Conservation (phyloP, 2,329 filamentous ascomycete genomes). For the Onygenales sp. region DNA sequence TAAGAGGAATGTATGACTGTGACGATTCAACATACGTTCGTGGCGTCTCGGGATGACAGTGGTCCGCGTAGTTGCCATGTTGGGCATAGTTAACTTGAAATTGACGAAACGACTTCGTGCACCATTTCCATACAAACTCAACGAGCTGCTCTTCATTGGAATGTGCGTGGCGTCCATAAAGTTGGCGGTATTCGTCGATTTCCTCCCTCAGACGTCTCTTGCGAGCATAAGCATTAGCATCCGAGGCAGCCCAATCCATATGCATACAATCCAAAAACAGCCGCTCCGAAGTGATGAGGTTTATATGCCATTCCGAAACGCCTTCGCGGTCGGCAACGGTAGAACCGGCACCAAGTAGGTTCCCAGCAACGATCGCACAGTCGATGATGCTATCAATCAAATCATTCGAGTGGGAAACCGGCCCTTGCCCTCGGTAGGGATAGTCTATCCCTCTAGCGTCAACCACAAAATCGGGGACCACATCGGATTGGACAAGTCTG, state of each 20-base stretch:
- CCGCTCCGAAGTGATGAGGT: conserved; percentile 13
- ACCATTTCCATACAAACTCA: conserved; percentile 17
- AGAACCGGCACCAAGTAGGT: conserved; percentile 26
- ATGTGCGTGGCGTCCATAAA: neutral
- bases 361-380: conserved; percentile 25
- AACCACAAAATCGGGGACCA: conserved; percentile 10
- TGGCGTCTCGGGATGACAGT: neutral
- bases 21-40: neutral
- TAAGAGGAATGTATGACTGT: neutral
- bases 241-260: conserved; percentile 20
- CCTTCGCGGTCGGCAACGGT: conserved; percentile 20
- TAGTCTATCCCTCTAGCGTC: conserved; percentile 14
- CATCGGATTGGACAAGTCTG: neutral
- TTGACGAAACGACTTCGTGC: conserved; percentile 19
- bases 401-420: conserved; percentile 12
- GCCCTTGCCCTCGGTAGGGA: conserved; percentile 23
- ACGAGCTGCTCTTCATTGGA: neutral
- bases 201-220: neutral
- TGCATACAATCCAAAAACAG: conserved; percentile 21
- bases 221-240: neutral
- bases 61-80: neutral
- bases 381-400: conserved; percentile 20
- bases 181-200: neutral
- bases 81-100: conserved; percentile 15
- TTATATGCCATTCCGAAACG: conserved; percentile 9